Base-by-base conservation (phyloP, 768 basidiomycete species). In the Agaricus sinodeliciosus region DNA sequence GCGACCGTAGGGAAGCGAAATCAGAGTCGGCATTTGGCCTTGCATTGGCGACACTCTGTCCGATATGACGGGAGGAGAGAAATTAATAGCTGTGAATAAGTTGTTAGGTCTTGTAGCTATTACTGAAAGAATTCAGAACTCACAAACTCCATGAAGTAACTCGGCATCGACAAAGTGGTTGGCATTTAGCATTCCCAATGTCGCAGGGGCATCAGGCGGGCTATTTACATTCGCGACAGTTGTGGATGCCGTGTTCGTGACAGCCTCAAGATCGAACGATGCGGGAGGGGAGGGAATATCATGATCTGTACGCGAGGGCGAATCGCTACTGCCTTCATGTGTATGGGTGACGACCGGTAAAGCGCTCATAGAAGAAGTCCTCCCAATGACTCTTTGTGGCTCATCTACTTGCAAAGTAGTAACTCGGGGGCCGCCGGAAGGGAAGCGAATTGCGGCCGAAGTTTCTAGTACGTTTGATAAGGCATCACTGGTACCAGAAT, bases 1-100 rank as follows among this genome's bases (percentile, higher is more conserved):
- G 55, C 77, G 78, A 4, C 82, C 84, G 61, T 83, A 85, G 4
- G 86, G 85, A 50, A 92, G 69, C 4, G 80, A 77, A n/a, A 92
- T 81, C 40, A 87, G 76, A 56, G 84, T 82, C 4, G 89, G 89
- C 69, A 91, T 78, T 2, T 74, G 60, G 13, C 69, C 73, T 37
- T 66, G 55, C 77, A 84, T 79, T 1, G 77, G 74, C 11, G 64
- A 49, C n/a, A 77, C 60, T 31, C 69, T 64, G 0, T 71, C 59
- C 8, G 77, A 72, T 49, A 89, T 79, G 1, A 71, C 66, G 0
- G 89, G 87, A 27, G 75, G 66, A 42, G 66, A 64, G 60, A 89
- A 90, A 2, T 85, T 85, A 56, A 90, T 74, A 12, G 87, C 89
- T 90, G 56, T 35, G 55, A 31, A 59, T 37, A 43, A 44, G 55